Percentiles rank a stretch among this genome's conserved stretches.
Evolutionary conservation across 106 monocot species (phyloP).

Genomic region (Acorus gramineus): DNA sequence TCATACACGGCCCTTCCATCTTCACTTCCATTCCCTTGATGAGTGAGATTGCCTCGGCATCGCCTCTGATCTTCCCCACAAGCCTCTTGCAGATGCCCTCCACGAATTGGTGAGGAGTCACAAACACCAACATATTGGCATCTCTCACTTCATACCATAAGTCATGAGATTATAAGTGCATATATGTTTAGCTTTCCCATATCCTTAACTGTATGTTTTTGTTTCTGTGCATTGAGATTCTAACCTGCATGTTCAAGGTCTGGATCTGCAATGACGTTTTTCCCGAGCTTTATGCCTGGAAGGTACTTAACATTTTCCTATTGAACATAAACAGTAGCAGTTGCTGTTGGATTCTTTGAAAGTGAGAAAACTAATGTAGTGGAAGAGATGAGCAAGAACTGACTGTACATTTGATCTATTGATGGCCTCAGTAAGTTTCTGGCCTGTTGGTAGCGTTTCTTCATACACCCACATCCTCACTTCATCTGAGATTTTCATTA

Average conservation of each 20-base stretch:
- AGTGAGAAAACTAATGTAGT: background rate
- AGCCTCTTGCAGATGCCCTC: constrained; percentile 68
- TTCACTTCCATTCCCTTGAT: constrained; percentile 97
- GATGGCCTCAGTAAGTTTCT: constrained; percentile 61
- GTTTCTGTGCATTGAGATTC: background rate
- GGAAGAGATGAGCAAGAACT: background rate
- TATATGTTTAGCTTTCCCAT: no score
- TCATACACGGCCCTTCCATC: constrained; percentile 83
- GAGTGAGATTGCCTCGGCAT: constrained; percentile 72
- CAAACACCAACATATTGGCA: constrained; percentile 82
- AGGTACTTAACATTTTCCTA: constrained; percentile 95
- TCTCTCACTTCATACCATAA: constrained; percentile 46
- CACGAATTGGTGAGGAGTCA: constrained; percentile 81
- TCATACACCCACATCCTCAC: constrained; percentile 96
- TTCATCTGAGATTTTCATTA: constrained; percentile 38
- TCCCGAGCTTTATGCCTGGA: constrained; percentile 76
- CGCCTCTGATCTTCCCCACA: constrained; percentile 46
- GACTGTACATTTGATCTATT: constrained; percentile 51
- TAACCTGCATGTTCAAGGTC: constrained; percentile 74
- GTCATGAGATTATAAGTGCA: no score
- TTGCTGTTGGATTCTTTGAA: no score
- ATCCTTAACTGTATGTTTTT: no score
- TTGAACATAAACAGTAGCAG: background rate
- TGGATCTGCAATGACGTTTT: constrained; percentile 79
- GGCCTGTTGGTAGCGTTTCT: constrained; percentile 61